A percentile compares a stretch with the other conserved stretches of the same genome.
phyloP scores from a whole-genome alignment of 148 eudicot genomes.

The Dysphania ambrosioides region DNA sequence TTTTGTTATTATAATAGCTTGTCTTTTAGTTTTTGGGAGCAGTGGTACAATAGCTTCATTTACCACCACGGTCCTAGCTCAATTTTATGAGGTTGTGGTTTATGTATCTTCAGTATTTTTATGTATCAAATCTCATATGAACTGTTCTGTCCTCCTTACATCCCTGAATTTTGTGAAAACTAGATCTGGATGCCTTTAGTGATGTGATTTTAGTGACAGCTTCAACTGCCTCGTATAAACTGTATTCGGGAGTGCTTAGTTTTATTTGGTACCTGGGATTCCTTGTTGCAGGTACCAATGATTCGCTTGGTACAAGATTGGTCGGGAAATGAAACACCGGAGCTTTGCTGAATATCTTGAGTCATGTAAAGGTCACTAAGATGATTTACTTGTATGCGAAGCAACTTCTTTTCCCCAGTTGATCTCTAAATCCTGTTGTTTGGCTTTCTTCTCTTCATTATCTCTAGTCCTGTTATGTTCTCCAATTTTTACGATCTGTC shows the following conservation, averaged over 20 bases:
- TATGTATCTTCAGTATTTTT: background rate
- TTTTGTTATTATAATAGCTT: background rate
- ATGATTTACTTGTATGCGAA: background rate
- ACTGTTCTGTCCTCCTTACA: background rate
- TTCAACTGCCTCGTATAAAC: background rate
- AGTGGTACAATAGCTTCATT: background rate
- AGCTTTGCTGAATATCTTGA: slow-evolving; percentile 75
- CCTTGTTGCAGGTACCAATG: slow-evolving; percentile 53
- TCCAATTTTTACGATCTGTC: background rate
- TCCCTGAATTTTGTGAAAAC: background rate
- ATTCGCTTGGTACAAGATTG: slow-evolving; percentile 73
- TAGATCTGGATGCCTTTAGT: background rate
- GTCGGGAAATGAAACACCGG: slow-evolving; percentile 76
- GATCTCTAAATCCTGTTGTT: background rate
- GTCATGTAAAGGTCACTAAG: slow-evolving; percentile 15
- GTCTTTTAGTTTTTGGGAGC: background rate
- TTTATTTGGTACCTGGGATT: background rate
- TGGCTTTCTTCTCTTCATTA: background rate
- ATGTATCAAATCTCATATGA: background rate
- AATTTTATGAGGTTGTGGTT: background rate
- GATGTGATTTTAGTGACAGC: background rate
- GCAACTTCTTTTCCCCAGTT: background rate
- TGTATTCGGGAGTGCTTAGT: background rate
- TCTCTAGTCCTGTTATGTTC: background rate
- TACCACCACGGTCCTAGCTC: slow-evolving; percentile 3